These are phyloP conservation scores for Detonula confervacea DNA, from an alignment of 352 stramenopile species.

Conservation along the genomic window DNA sequence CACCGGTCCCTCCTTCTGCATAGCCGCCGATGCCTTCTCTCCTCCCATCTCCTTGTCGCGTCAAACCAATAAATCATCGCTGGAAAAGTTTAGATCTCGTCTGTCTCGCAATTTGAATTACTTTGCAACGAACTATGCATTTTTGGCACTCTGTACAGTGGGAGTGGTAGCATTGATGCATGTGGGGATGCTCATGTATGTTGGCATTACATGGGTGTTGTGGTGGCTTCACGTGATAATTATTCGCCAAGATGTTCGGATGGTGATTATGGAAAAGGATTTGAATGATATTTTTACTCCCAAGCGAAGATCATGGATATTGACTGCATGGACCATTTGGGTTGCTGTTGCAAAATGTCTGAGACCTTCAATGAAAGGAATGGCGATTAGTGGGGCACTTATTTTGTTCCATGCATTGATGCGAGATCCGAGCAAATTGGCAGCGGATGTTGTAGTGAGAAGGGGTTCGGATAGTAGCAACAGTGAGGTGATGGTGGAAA, in stretches of 20 bases:
- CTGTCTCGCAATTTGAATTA: constrained; percentile 77
- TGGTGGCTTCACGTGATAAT: constrained; percentile 76
- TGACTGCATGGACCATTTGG: constrained; percentile 64
- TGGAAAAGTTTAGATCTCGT: constrained; percentile 73
- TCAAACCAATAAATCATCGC: constrained; percentile 69
- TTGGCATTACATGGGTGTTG: constrained; percentile 65
- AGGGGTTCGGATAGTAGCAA: constrained; percentile 42
- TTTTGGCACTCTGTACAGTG: constrained; percentile 67
- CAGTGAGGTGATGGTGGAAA: constrained; percentile 55
- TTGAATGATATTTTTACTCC: constrained; percentile 75
- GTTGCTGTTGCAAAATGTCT: constrained; percentile 80
- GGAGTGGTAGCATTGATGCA: constrained; percentile 83
- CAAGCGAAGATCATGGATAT: constrained; percentile 63
- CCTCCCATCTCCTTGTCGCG: constrained; percentile 51
- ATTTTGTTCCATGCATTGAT: constrained; percentile 78
- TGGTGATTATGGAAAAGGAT: constrained; percentile 70
- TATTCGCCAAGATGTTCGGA: constrained; percentile 68
- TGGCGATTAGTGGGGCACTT: constrained; percentile 66
- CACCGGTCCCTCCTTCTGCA: constrained; percentile 64
- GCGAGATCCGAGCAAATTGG: constrained; percentile 70
- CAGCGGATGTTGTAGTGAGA: constrained; percentile 26
- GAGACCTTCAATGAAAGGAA: constrained; percentile 59
- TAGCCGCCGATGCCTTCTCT: constrained; percentile 77
- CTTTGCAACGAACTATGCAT: constrained; percentile 84
- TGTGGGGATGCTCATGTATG: constrained; percentile 73